phyloP scores from a whole-genome alignment of 2,329 filamentous ascomycete species.

The Westerdykella sp. region DNA sequence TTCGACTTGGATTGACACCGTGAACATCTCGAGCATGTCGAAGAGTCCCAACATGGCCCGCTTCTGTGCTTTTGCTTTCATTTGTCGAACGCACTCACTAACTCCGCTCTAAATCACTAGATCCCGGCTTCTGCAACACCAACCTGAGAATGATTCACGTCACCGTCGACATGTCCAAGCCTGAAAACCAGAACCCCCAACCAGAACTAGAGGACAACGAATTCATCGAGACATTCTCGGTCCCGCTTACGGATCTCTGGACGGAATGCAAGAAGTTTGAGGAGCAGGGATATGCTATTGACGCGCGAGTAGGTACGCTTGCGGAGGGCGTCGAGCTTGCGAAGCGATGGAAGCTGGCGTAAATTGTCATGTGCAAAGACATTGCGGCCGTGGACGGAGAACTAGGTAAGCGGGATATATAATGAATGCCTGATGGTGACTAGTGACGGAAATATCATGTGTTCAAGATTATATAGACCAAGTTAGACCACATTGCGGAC shows the following conservation, averaged over 20 bases:
- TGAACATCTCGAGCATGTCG: too few relatives aligned
- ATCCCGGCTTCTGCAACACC: conserved; percentile 40
- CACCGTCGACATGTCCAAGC: conserved; percentile 60
- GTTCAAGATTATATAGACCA: too few relatives aligned
- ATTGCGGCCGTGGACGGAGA: not conserved
- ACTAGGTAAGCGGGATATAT: too few relatives aligned
- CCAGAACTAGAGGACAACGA: conserved; percentile 71
- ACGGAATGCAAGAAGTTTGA: conserved; percentile 62
- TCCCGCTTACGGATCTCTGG: conserved; percentile 60
- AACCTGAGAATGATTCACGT: conserved; percentile 62
- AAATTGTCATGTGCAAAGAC: not conserved
- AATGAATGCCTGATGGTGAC: too few relatives aligned
- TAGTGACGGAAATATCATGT: too few relatives aligned
- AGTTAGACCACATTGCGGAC: too few relatives aligned
- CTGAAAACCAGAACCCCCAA: conserved; percentile 62
- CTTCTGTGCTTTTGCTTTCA: not conserved
- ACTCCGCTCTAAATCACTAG: conserved; percentile 12
- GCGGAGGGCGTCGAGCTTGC: conserved; percentile 73
- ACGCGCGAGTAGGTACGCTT: conserved; percentile 69
- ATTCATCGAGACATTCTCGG: conserved; percentile 73
- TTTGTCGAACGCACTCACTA: not conserved
- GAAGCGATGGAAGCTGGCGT: conserved; percentile 42
- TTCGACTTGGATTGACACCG: too few relatives aligned
- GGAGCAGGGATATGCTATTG: conserved; percentile 67
- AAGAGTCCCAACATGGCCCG: not conserved